Evolutionary conservation across 805 yeast genomes (phyloP).

Genomic region (Cyberlindnera meyerae): DNA sequence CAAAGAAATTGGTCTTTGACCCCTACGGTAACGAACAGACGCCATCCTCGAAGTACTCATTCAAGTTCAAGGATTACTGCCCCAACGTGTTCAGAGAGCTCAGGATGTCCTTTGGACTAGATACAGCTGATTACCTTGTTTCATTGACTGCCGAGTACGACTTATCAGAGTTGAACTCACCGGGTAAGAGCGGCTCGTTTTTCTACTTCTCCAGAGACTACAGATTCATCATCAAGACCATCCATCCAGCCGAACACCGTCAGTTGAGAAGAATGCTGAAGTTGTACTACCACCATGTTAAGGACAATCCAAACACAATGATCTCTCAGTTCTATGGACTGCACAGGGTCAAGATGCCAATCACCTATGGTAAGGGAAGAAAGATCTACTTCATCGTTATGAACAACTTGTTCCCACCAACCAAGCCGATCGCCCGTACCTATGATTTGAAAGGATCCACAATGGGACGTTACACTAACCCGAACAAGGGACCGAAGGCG

Average conservation of each 20-base stretch:
- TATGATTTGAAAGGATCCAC: slow-evolving; percentile 94
- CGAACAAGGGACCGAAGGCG: slow-evolving; percentile 29
- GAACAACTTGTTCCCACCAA: slow-evolving; percentile 96
- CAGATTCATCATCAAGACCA: slow-evolving; percentile 91
- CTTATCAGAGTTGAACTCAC: slow-evolving; percentile 86
- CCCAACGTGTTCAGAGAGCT: slow-evolving; percentile 92
- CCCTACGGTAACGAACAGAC: slow-evolving; percentile 82
- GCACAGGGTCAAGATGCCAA: slow-evolving; percentile 88
- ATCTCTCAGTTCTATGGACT: slow-evolving; percentile 95
- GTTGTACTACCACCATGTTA: slow-evolving; percentile 77
- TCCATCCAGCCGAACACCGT: slow-evolving; percentile 88
- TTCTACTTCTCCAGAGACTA: slow-evolving; percentile 93
- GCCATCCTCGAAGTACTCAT: slow-evolving; percentile 91
- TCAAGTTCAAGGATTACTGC: slow-evolving; percentile 92
- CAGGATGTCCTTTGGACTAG: slow-evolving; percentile 74
- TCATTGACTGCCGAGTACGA: slow-evolving; percentile 91
- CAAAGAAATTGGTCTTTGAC: slow-evolving; percentile 82
- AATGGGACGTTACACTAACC: slow-evolving; percentile 63
- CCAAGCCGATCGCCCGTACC: slow-evolving; percentile 75
- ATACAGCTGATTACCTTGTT: slow-evolving; percentile 92
- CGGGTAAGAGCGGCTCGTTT: slow-evolving; percentile 95
- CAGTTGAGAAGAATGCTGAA: slow-evolving; percentile 69
- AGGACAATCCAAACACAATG: slow-evolving; percentile 79
- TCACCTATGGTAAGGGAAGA: slow-evolving; percentile 40
- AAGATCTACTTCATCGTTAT: slow-evolving; percentile 91